phyloP scores from a whole-genome alignment of 177 flowering plant genomes.

The Vitis hybrid region DNA sequence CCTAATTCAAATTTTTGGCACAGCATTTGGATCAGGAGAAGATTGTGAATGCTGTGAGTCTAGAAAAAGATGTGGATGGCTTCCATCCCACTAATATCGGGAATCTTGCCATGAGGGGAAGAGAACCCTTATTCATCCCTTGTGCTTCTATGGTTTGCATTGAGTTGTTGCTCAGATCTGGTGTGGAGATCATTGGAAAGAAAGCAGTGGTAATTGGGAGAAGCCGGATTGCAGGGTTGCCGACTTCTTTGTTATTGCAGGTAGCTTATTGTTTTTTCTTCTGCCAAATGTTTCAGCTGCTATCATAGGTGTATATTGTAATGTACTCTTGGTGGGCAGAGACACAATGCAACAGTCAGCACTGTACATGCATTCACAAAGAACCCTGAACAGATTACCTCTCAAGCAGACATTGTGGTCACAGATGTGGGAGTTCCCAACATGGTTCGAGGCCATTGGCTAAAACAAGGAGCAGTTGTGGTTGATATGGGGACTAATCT shows the following conservation, averaged over 20 bases:
- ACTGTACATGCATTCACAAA: slow-evolving; percentile 22
- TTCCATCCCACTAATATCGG: slow-evolving; percentile 30
- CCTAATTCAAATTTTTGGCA: neutral
- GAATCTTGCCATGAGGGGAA: slow-evolving; percentile 26
- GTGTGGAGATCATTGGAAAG: slow-evolving; percentile 21
- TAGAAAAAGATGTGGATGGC: slow-evolving; percentile 33
- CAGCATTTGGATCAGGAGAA: slow-evolving; percentile 25
- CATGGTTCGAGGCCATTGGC: slow-evolving; percentile 31
- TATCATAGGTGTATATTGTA: neutral
- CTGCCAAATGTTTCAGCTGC: neutral
- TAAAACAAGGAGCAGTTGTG: slow-evolving; percentile 36
- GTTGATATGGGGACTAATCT: slow-evolving; percentile 32
- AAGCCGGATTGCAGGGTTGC: slow-evolving; percentile 21
- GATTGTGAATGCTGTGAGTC: slow-evolving; percentile 7
- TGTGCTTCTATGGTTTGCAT: slow-evolving; percentile 25
- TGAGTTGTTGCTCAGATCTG: slow-evolving; percentile 19
- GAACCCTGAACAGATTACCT: slow-evolving; percentile 21
- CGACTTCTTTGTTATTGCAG: slow-evolving; percentile 10
- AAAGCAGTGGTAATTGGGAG: slow-evolving; percentile 24
- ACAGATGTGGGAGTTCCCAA: slow-evolving; percentile 29
- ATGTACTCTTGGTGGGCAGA: slow-evolving; percentile 1
- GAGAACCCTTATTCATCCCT: slow-evolving; percentile 26
- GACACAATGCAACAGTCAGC: slow-evolving; percentile 31
- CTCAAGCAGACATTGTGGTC: slow-evolving; percentile 36
- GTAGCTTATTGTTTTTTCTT: neutral